Conservation (phyloP, 768 basidiomycete genomes). For the Filobasidium floriforme region DNA sequence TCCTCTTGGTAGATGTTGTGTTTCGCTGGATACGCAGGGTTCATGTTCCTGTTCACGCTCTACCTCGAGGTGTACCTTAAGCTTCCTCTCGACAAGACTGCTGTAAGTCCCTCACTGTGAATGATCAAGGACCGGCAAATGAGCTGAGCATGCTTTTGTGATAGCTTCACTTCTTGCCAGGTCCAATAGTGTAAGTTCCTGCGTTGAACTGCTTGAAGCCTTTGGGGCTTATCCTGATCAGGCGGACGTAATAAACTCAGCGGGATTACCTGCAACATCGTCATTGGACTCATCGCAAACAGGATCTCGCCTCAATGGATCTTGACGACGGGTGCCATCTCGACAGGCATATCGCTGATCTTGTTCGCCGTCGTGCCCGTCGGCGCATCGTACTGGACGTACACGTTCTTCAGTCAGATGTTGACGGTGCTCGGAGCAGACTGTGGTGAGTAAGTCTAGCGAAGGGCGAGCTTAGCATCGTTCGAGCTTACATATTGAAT, state of each 20-base stretch:
- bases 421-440: neutral
- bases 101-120: neutral
- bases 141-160: neutral
- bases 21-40: neutral
- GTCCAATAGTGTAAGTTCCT: neutral
- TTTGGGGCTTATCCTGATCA: neutral
- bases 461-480: neutral
- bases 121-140: neutral
- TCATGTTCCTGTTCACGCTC: neutral
- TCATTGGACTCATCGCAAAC: neutral
- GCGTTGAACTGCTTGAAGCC: no score
- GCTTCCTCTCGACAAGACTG: neutral
- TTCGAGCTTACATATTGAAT: neutral
- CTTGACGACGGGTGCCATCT: neutral
- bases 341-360: neutral
- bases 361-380: neutral
- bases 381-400: neutral
- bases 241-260: neutral
- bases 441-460: neutral
- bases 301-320: neutral
- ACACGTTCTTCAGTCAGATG: neutral
- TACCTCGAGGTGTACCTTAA: neutral
- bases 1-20: neutral
- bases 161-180: neutral
- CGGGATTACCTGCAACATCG: neutral